These are phyloP conservation scores for Phytophthora idaei DNA, from an alignment of 352 stramenopile genomes.

Conservation along the genomic window DNA sequence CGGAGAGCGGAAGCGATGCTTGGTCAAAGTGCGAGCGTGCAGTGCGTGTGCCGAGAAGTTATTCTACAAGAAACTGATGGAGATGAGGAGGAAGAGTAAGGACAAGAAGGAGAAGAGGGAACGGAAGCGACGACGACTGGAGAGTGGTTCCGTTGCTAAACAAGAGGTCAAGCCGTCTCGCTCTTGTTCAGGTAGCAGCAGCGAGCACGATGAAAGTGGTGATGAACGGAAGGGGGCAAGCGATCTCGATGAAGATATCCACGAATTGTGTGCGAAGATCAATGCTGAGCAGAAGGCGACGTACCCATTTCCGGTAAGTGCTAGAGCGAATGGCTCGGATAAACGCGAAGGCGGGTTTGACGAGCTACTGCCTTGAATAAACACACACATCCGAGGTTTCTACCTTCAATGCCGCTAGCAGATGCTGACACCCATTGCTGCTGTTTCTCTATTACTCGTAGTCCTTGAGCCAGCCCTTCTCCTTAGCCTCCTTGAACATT, in stretches of 20 bases:
- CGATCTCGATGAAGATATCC: constrained; percentile 17
- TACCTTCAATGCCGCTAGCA: no score
- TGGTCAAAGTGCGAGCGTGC: constrained; percentile 85
- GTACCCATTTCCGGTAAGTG: constrained; percentile 5
- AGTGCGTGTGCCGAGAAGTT: constrained; percentile 65
- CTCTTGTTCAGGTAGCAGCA: constrained; percentile 1
- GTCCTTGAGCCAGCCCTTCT: constrained; percentile 81
- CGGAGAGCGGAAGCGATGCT: constrained; percentile 60
- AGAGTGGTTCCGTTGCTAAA: constrained; percentile 6
- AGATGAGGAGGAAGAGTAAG: constrained; percentile 26
- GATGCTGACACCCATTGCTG: not conserved
- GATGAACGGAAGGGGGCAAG: not conserved
- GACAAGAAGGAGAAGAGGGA: constrained; percentile 17
- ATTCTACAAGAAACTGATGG: constrained; percentile 66
- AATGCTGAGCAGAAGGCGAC: constrained; percentile 34
- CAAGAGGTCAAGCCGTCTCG: constrained; percentile 11
- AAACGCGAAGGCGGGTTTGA: constrained; percentile 11
- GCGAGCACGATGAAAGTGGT: not conserved
- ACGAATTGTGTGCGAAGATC: constrained; percentile 45
- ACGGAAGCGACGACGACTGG: constrained; percentile 18
- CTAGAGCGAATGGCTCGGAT: not conserved
- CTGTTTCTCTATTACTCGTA: constrained; percentile 33
- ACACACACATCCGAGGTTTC: not conserved
- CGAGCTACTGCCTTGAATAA: constrained; percentile 28
- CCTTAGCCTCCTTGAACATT: constrained; percentile 77